Conservation (phyloP, 73 alveolate genomes). For the Paramecium pentaurelia region DNA sequence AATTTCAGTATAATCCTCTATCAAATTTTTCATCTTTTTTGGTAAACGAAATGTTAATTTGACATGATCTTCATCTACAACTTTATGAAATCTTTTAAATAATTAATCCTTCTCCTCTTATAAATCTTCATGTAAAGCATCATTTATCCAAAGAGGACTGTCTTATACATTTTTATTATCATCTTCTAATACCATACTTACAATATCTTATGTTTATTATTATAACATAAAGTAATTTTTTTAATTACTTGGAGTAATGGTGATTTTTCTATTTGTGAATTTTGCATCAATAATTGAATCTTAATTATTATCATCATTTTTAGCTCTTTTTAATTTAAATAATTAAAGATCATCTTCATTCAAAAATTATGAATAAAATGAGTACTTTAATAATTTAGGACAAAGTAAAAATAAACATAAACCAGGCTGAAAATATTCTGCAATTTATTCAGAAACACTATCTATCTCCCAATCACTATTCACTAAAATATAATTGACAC, state of each 20-base stretch:
- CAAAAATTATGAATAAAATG: background rate
- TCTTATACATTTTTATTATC: background rate
- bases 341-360: background rate
- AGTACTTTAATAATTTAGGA: background rate
- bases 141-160: background rate
- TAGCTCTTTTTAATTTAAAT: background rate
- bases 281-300: background rate
- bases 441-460: background rate
- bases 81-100: background rate
- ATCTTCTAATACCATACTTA: background rate
- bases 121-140: background rate
- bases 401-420: background rate
- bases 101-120: background rate
- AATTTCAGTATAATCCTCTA: background rate
- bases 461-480: background rate
- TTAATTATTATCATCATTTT: background rate
- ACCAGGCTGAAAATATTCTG: background rate
- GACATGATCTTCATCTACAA: background rate
- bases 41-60: background rate
- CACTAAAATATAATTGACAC: background rate
- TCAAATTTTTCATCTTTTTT: background rate
- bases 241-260: background rate
- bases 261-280: background rate
- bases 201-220: background rate
- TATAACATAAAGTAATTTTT: background rate